Percentiles rank a stretch among this genome's conserved stretches.
These are phyloP conservation scores for Phytophthora fragariaefolia DNA, from an alignment of 352 stramenopile species.

Conservation along the genomic window DNA sequence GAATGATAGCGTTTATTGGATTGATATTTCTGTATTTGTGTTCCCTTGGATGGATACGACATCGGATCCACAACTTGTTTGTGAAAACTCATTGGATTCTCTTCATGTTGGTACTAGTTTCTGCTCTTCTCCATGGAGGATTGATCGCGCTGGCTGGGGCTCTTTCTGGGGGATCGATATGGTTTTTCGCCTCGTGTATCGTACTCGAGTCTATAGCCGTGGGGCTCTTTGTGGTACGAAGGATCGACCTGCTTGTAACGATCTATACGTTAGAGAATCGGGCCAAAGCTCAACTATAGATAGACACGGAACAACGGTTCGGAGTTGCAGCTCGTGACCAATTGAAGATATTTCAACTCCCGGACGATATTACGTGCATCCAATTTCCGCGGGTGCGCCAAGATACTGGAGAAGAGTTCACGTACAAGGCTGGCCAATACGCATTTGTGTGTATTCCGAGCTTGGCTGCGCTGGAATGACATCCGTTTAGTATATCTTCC, in stretches of 20 bases:
- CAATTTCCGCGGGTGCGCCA: slow-evolving; percentile 43
- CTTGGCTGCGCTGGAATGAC: slow-evolving; percentile 70
- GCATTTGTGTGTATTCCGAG: slow-evolving; percentile 75
- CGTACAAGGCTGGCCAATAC: slow-evolving; percentile 62
- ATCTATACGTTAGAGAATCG: not conserved
- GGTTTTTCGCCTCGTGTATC: slow-evolving; percentile 44
- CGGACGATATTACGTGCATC: slow-evolving; percentile 40
- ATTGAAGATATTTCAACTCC: slow-evolving; percentile 21
- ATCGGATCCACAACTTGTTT: slow-evolving; percentile 55
- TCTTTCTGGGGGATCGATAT: slow-evolving; percentile 43
- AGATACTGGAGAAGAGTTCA: slow-evolving; percentile 41
- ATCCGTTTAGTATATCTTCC: slow-evolving; percentile 87
- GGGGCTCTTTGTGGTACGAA: slow-evolving; percentile 18
- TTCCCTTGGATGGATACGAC: slow-evolving; percentile 42
- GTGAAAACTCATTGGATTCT: slow-evolving; percentile 55
- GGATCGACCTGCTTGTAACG: not conserved
- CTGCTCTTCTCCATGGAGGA: slow-evolving; percentile 44
- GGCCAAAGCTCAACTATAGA: not conserved
- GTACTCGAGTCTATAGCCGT: slow-evolving; percentile 16
- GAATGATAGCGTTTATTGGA: slow-evolving; percentile 33
- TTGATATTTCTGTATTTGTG: slow-evolving; percentile 38
- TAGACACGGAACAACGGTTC: not conserved
- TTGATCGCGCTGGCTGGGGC: slow-evolving; percentile 33
- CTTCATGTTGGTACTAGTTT: slow-evolving; percentile 46
- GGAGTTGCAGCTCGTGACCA: slow-evolving; percentile 31